Base-by-base conservation (phyloP, 805 yeast genomes). In the Ascoidea rubescens region DNA sequence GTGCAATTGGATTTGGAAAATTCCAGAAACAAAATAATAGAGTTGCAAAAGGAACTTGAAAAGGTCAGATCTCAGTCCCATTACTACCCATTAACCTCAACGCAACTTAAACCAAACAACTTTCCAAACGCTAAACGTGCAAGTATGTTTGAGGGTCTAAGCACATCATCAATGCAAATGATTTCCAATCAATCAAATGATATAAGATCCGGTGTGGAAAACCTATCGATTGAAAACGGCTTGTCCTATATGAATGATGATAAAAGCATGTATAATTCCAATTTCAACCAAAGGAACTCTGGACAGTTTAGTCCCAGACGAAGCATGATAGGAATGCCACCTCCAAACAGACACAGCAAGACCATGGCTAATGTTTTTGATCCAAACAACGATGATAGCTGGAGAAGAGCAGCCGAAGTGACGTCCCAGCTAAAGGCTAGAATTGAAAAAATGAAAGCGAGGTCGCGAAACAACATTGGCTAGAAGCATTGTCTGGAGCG, bases 391-490 rank as follows among this genome's bases (percentile, higher is more conserved):
- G 89, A 82, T 54, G 79, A 73, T 51, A 81, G 85, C 58, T 89
- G 96, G 96, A 79, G 76, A 58, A 77, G 91, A 49, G 96, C 96
- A 0, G 90, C 93, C 0, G 95, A 86, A 59, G 95, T 88, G 10
- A 89, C 96, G 0, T 77, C 80, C 4, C 91, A 85, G 64, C 75
- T 89, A 61, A 86, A 84, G 63, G 95, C 89, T 37, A 67, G 96
- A 59, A 89, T 89, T 48, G 95, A 87, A 65, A 82, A 84, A 65
- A 88, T 89, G 96, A 85, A 85, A 62, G 87, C 87, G 10, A 72
- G 83, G 49, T 64, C 70, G 4, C 61, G 68, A 53, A 62, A 60
- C 37, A 57, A 37, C 14, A 37, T 37, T 14, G 43, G 43, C 2
- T 37, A 37, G 14, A 10, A 37, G 43, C 43, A 37, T 37, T 37